phyloP scores from a whole-genome alignment of 2,329 filamentous ascomycete species.

The Dryadomyces quercus-mongolicae region DNA sequence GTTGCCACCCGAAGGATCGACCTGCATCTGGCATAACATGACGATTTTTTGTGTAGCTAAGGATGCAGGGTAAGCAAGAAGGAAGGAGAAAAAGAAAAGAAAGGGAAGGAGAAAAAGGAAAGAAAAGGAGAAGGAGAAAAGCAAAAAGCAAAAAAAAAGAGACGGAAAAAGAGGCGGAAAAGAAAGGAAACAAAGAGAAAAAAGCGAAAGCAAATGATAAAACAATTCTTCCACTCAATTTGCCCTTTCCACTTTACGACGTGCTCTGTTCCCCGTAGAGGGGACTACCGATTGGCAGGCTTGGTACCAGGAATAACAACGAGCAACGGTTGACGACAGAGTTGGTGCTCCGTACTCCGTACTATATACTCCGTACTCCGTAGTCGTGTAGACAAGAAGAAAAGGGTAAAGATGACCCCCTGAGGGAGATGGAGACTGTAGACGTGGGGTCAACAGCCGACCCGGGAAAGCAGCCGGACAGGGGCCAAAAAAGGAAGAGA shows the following conservation, averaged over 20 bases:
- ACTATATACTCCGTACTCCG: neutral
- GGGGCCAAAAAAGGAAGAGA: neutral
- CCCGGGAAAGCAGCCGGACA: neutral
- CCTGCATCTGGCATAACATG: no score
- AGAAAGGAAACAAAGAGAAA: neutral
- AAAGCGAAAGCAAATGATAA: neutral
- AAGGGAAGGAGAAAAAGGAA: neutral
- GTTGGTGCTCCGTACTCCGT: no score
- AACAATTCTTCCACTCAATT: no score
- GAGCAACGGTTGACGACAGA: no score
- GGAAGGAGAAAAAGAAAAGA: conserved; percentile 3
- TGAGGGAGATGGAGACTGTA: neutral
- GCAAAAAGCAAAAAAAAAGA: neutral
- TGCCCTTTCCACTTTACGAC: no score
- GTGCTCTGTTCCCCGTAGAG: no score
- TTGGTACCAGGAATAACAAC: no score
- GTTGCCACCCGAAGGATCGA: no score
- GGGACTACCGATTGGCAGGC: no score
- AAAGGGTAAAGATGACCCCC: neutral
- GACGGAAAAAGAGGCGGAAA: neutral
- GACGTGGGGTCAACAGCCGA: neutral
- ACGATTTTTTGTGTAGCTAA: no score
- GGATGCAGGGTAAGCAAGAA: no score
- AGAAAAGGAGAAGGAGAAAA: neutral
- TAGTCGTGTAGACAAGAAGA: neutral